Evolutionary conservation across 2,329 filamentous ascomycete genomes (phyloP).

Genomic region (Venturia effusa): DNA sequence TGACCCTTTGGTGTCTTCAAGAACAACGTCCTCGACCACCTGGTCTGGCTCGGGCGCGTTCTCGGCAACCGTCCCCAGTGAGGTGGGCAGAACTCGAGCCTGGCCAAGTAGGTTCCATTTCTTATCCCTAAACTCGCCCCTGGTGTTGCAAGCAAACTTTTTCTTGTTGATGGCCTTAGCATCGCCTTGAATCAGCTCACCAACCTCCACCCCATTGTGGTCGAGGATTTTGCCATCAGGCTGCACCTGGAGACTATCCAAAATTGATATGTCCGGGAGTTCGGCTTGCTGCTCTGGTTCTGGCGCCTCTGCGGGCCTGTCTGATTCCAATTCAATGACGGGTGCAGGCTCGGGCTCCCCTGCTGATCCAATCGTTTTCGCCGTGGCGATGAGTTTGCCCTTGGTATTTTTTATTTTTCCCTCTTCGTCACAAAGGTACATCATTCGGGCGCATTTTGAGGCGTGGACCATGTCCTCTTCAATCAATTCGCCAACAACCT

Average conservation of each 20-base stretch:
- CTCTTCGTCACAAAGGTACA: constrained; percentile 38
- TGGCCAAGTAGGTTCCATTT: constrained; percentile 41
- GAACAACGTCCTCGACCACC: constrained; percentile 27
- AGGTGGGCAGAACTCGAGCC: constrained; percentile 40
- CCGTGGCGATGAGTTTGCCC: constrained; percentile 48
- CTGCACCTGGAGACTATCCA: constrained; percentile 43
- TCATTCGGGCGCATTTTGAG: constrained; percentile 34
- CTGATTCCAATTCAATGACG: constrained; percentile 20
- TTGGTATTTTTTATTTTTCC: constrained; percentile 40
- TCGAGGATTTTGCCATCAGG: constrained; percentile 44
- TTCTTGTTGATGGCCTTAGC: constrained; percentile 41
- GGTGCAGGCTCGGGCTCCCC: constrained; percentile 32
- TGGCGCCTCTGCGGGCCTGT: constrained; percentile 29
- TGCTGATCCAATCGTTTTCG: constrained; percentile 64
- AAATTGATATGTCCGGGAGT: constrained; percentile 33
- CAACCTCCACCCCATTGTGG: constrained; percentile 39
- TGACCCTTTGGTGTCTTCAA: background rate
- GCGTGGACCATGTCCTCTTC: constrained; percentile 34
- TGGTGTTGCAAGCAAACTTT: constrained; percentile 31
- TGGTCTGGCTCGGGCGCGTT: constrained; percentile 34
- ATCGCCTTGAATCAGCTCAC: constrained; percentile 38
- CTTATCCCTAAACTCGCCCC: constrained; percentile 24
- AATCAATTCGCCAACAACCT: constrained; percentile 38
- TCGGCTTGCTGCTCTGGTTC: constrained; percentile 24
- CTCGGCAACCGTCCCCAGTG: constrained; percentile 33